Percentiles rank a stretch among this genome's conserved stretches.
Conservation (phyloP, 2,329 filamentous ascomycete genomes). For the Verticillium isaacii region DNA sequence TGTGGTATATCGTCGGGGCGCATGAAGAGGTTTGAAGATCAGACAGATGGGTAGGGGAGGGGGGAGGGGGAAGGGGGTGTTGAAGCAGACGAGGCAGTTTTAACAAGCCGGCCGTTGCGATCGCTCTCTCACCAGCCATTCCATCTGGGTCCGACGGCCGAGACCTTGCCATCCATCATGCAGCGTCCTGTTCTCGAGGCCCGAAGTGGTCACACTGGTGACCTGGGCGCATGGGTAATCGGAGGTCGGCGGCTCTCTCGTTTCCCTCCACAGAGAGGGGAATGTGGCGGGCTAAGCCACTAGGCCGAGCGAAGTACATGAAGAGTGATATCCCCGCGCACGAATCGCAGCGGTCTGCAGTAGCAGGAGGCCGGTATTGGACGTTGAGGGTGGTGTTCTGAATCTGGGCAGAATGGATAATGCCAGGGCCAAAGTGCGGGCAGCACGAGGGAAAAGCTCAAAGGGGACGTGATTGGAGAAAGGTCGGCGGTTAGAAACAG, state of each 20-base stretch:
- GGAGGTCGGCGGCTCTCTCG: background rate
- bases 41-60: conserved; percentile 17
- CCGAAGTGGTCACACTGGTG: background rate
- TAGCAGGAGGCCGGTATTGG: background rate
- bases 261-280: background rate
- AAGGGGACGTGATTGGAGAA: conserved; percentile 16
- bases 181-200: background rate
- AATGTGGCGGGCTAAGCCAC: background rate
- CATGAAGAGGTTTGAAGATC: conserved; percentile 29
- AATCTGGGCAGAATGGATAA: background rate
- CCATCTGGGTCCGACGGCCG: background rate
- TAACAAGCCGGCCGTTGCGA: background rate
- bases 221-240: background rate
- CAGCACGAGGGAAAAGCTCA: background rate
- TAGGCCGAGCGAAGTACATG: background rate
- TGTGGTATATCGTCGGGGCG: conserved; percentile 15
- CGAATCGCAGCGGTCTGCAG: background rate
- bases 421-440: background rate
- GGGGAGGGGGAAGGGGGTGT: background rate
- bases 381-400: background rate
- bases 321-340: background rate
- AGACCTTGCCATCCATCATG: background rate
- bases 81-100: background rate
- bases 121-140: background rate
- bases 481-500: conserved; percentile 33